Percentiles rank a stretch among this genome's conserved stretches.
Evolutionary conservation across 225 moss, liverwort and hornwort genomes (phyloP).

Genomic region (Pseudoscleropodium purum): DNA sequence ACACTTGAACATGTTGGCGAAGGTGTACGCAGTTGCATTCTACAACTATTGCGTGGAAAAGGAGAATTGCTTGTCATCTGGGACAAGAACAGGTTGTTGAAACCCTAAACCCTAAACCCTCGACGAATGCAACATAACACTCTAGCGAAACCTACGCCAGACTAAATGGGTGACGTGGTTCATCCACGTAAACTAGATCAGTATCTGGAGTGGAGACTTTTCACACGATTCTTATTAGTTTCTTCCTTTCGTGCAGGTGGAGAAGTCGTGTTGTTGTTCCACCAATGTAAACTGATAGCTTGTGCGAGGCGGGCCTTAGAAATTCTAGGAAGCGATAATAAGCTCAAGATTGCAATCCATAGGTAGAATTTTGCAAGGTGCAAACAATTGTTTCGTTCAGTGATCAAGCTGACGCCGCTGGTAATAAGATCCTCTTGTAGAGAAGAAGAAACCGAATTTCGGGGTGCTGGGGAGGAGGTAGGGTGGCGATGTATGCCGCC

Average conservation of each 20-base stretch:
- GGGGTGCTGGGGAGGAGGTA: background rate
- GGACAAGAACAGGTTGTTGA: background rate
- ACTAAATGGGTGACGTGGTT: background rate
- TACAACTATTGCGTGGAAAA: background rate
- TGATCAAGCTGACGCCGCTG: background rate
- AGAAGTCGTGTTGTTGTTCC: background rate
- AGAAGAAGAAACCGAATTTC: background rate
- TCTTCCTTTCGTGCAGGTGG: background rate
- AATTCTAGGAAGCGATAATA: background rate
- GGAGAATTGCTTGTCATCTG: background rate
- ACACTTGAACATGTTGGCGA: background rate
- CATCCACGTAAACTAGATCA: background rate
- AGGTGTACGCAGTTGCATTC: background rate
- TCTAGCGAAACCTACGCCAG: background rate
- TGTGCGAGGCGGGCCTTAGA: background rate
- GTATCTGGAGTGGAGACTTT: background rate
- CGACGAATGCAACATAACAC: background rate
- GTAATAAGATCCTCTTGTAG: background rate
- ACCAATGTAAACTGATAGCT: background rate
- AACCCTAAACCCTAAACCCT: background rate
- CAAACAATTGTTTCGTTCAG: background rate
- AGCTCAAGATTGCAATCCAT: background rate
- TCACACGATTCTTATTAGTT: background rate
- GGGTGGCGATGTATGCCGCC: constrained; percentile 19
- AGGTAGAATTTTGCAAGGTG: background rate